phyloP scores from a whole-genome alignment of 805 yeast genomes.

The Cyberlindnera samutprakarnensis region DNA sequence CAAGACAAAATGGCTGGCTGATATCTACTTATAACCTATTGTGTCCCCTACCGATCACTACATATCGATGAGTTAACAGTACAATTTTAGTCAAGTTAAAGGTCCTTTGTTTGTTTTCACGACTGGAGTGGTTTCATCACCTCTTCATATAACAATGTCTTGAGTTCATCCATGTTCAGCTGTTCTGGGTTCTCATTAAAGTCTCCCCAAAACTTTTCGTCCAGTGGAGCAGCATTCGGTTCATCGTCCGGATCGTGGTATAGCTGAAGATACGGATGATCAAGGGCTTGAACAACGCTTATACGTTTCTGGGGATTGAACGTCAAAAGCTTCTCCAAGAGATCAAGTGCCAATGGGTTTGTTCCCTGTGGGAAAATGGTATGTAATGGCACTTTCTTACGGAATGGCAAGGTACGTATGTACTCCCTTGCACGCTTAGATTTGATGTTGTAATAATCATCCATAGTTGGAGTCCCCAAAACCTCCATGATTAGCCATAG shows the following conservation, averaged over 20 bases:
- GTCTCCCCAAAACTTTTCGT: constrained; percentile 35
- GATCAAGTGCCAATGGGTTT: constrained; percentile 61
- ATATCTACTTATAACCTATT: too few species aligned
- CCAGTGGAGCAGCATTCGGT: constrained; percentile 36
- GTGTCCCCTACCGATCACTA: too few species aligned
- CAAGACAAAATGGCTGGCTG: too few species aligned
- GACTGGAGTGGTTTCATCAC: constrained; percentile 49
- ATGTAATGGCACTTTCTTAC: constrained; percentile 49
- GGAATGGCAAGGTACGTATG: constrained; percentile 69
- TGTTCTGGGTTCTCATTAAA: constrained; percentile 49
- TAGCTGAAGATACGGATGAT: constrained; percentile 78
- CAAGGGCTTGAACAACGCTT: constrained; percentile 74
- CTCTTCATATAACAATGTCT: constrained; percentile 71
- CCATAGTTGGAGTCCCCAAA: constrained; percentile 81
- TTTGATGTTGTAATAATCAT: constrained; percentile 67
- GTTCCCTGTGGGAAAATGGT: constrained; percentile 36
- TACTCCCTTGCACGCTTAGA: constrained; percentile 85
- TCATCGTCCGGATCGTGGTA: constrained; percentile 81
- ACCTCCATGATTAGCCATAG: constrained; percentile 76
- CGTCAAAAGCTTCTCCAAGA: constrained; percentile 56
- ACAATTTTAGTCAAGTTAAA: too few species aligned
- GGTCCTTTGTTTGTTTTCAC: too few species aligned
- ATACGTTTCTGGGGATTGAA: constrained; percentile 82
- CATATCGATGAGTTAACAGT: too few species aligned
- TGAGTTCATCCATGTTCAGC: constrained; percentile 63